These are phyloP conservation scores for Dissophora globulifera DNA, from an alignment of 192 early-diverging fungal genomes.

Conservation along the genomic window DNA sequence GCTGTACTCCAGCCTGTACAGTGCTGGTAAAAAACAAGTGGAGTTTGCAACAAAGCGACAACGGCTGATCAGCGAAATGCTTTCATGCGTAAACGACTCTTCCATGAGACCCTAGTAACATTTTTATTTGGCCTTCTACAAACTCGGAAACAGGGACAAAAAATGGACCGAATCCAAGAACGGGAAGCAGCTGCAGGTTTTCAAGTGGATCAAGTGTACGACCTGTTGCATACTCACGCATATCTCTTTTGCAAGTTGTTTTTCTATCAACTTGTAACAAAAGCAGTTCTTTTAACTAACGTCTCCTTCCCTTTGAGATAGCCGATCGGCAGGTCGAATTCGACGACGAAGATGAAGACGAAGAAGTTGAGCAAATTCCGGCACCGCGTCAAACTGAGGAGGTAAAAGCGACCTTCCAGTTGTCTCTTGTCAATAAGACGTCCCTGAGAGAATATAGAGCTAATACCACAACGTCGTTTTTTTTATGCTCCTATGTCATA, in stretches of 20 bases:
- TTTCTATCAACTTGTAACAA: no score
- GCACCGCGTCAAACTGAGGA: constrained; percentile 33
- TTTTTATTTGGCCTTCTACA: no score
- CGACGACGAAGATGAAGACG: constrained; percentile 56
- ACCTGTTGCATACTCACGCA: no score
- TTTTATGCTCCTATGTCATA: neutral
- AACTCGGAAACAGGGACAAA: constrained; percentile 50
- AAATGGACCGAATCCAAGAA: constrained; percentile 56
- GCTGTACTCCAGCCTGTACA: constrained; percentile 58
- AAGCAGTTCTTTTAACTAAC: no score
- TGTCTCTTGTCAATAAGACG: no score
- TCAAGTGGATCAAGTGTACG: constrained; percentile 59
- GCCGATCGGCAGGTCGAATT: constrained; percentile 55
- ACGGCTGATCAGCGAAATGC: no score
- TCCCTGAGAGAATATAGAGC: neutral
- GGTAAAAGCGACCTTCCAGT: neutral
- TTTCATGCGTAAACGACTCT: no score
- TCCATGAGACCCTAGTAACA: no score
- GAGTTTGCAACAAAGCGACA: no score
- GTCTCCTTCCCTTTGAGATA: constrained; percentile 1
- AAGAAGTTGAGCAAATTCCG: constrained; percentile 37
- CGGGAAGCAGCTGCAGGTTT: constrained; percentile 49
- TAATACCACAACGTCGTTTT: neutral
- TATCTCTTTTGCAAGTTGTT: no score
- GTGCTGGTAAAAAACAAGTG: constrained; percentile 59